phyloP scores from a whole-genome alignment of 2,329 filamentous ascomycete species.

The Juglanconis sp. region DNA sequence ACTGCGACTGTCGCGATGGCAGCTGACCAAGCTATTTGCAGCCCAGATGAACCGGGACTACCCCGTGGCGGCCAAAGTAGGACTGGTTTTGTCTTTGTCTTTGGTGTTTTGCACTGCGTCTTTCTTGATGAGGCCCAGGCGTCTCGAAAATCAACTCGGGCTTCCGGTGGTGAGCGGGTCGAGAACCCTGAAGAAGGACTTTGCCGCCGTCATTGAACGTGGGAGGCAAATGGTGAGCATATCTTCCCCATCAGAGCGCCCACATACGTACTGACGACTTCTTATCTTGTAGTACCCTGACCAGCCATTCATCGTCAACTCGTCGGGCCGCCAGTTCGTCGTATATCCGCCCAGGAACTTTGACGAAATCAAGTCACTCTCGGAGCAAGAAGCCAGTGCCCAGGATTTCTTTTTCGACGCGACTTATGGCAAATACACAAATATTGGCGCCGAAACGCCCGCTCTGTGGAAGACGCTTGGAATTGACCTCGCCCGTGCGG shows the following conservation, averaged over 20 bases:
- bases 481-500: neutral
- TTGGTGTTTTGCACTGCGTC: neutral
- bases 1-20: neutral
- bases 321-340: neutral
- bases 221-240: neutral
- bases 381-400: neutral
- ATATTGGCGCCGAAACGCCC: neutral
- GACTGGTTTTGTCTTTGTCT: neutral
- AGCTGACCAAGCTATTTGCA: neutral
- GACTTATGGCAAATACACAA: neutral
- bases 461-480: neutral
- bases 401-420: neutral
- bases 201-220: neutral
- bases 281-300: neutral
- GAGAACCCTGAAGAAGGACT: too few species aligned
- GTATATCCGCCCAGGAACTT: neutral
- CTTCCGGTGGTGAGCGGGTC: too few species aligned
- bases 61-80: neutral
- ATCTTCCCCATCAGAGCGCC: neutral
- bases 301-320: neutral
- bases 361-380: neutral
- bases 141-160: neutral
- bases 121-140: neutral
- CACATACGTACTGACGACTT: neutral
- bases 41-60: neutral